These are phyloP conservation scores for Berberis vulgaris DNA, from an alignment of 164 flowering plant species.

Conservation along the genomic window DNA sequence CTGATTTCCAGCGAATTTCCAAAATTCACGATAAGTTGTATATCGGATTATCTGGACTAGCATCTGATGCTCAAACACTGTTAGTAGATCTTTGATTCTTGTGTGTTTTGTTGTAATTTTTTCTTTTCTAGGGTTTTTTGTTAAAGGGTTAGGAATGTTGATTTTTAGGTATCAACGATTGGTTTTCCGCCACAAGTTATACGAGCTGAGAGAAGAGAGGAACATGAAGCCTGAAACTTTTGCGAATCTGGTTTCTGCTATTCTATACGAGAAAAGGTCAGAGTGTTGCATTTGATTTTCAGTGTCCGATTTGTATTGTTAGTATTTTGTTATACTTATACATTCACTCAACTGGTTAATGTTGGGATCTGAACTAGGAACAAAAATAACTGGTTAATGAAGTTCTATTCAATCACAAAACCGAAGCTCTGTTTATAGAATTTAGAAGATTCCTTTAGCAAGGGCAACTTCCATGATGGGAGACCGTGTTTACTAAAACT, in stretches of 20 bases:
- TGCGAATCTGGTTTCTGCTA: conserved; percentile 86
- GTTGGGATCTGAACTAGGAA: no score
- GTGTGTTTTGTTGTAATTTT: not conserved
- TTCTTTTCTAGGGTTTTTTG: not conserved
- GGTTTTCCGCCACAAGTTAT: conserved; percentile 81
- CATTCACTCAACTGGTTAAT: no score
- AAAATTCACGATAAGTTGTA: conserved; percentile 69
- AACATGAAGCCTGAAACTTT: conserved; percentile 96
- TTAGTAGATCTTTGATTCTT: conserved; percentile 15
- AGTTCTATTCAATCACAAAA: no score
- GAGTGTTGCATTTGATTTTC: not conserved
- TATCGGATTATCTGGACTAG: conserved; percentile 86
- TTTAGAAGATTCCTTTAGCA: no score
- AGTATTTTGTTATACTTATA: no score
- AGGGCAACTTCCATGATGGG: no score
- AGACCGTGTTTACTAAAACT: no score
- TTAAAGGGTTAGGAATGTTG: not conserved
- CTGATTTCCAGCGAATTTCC: conserved; percentile 75
- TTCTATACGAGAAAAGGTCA: conserved; percentile 94
- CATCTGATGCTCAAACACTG: conserved; percentile 90
- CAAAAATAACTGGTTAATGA: no score
- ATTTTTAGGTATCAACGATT: conserved; percentile 70
- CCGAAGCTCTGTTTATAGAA: no score
- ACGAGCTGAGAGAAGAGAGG: conserved; percentile 88
- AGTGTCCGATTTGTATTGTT: not conserved